Evolutionary conservation across 345 rosid genomes (phyloP), one percentile per base, ranked within the genome.

Genomic region (Garcia nutans): DNA sequence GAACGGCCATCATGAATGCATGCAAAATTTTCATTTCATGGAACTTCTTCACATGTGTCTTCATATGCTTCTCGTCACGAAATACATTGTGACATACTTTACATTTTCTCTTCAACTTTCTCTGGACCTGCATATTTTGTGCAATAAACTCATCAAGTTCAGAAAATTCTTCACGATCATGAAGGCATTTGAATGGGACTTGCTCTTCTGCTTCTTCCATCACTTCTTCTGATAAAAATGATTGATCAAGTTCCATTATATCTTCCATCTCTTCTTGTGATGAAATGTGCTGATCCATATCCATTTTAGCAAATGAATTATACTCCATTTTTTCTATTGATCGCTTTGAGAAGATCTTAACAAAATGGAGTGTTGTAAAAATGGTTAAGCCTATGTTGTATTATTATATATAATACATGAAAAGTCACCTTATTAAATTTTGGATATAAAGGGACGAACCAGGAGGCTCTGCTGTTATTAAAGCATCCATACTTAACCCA

Each of bases 1-100:
- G 41, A 73, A 19, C 68, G 68, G 17, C 76, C 76, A 16, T 73
- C 76, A 15, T 60, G 68, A 2, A 61, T 24, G n/a, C 76, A 73
- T 11, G 10, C 52, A 13, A 42, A 44, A 17, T 73, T 52, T 17
- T 47, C 56, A 23, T 47, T 3, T 26, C 59, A 49, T 73, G 31
- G 31, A 28, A 28, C 31, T 28, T 28, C 68, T 60, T 73, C 26
- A 23, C 44, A 31, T 73, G 68, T 2, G 59, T 42, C 26, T 61
- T 73, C 0, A 73, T 8, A 45, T 61, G 44, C 24, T 61, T 73
- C 0, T 10, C 19, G 15, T 73, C 76, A 4, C 76, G 68, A 12
- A 73, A 73, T 16, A 73, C 68, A 10, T 73, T 73, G 26, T 73
- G 68, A 50, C 76, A 73, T 15, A 61, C 12, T 62, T 47, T 44